These are phyloP conservation scores for Ceratocystis huliohia DNA, from an alignment of 2,329 filamentous ascomycete genomes.

Conservation along the genomic window DNA sequence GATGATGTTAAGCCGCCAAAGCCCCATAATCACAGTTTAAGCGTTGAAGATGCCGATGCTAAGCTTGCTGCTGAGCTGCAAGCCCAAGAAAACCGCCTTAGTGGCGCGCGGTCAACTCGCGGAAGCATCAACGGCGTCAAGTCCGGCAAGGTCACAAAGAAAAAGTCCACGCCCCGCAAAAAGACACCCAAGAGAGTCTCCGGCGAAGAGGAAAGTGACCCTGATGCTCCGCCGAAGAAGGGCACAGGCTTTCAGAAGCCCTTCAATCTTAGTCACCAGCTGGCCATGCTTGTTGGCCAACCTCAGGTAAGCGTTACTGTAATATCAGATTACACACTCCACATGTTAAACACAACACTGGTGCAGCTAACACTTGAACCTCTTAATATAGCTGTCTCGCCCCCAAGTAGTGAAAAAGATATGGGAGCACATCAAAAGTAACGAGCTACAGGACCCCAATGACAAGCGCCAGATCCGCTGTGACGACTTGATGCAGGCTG, in stretches of 20 bases:
- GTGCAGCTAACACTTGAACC: neutral
- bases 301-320: constrained; percentile 40
- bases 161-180: constrained; percentile 57
- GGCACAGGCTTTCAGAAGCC: constrained; percentile 89
- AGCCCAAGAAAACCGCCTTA: constrained; percentile 71
- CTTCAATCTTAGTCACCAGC: constrained; percentile 57
- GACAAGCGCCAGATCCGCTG: constrained; percentile 90
- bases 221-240: constrained; percentile 59
- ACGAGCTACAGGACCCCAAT: constrained; percentile 75
- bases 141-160: constrained; percentile 53
- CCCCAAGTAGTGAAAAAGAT: constrained; percentile 94
- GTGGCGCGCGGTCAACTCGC: constrained; percentile 58
- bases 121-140: constrained; percentile 52
- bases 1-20: constrained; percentile 27
- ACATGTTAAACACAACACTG: neutral
- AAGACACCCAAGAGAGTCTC: constrained; percentile 57
- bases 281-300: constrained; percentile 59
- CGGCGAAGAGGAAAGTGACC: constrained; percentile 34
- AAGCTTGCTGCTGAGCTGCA: constrained; percentile 77
- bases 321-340: neutral
- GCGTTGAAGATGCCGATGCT: constrained; percentile 63
- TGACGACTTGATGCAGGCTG: constrained; percentile 78
- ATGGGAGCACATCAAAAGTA: constrained; percentile 86
- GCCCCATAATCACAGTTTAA: constrained; percentile 23
- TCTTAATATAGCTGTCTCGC: constrained; percentile 56